phyloP scores from a whole-genome alignment of 306 rosid genomes.

The Gleditsia sinensis region DNA sequence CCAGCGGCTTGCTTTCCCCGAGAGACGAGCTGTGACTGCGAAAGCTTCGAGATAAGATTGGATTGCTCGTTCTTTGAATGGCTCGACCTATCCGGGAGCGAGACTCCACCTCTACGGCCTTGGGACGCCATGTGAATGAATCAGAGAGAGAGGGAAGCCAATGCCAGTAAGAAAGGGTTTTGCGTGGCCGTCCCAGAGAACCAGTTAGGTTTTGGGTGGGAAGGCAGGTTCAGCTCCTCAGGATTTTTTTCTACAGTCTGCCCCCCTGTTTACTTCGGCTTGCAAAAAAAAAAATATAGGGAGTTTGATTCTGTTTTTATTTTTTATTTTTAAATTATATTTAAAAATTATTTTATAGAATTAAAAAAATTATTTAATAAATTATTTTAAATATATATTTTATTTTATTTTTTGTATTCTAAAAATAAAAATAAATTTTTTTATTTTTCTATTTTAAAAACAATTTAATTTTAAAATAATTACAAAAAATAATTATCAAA shows the following conservation, averaged over 20 bases:
- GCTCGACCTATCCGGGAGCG: constrained; percentile 69
- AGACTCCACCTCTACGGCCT: constrained; percentile 74
- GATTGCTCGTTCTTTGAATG: constrained; percentile 34
- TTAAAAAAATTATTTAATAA: no score
- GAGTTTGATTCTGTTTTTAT: no score
- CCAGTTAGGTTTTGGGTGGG: background rate
- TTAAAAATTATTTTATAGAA: no score
- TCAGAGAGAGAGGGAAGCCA: background rate
- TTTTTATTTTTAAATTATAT: no score
- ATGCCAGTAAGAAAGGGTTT: background rate
- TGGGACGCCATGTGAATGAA: constrained; percentile 59
- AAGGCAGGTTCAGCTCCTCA: background rate
- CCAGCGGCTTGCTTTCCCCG: constrained; percentile 63
- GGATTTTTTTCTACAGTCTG: background rate
- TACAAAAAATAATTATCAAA: no score
- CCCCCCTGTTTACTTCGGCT: background rate
- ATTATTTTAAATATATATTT: no score
- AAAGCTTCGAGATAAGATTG: constrained; percentile 50
- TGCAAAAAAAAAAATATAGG: background rate
- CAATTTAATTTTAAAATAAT: no score
- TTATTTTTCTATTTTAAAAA: no score
- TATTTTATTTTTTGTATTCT: no score
- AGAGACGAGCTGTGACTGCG: constrained; percentile 54
- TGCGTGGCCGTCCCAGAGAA: background rate
- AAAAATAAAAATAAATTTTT: no score